Evolutionary conservation across 2,329 filamentous ascomycete genomes (phyloP), one percentile per base, ranked within the genome.

Genomic region (Proliferodiscus dingleyae): DNA sequence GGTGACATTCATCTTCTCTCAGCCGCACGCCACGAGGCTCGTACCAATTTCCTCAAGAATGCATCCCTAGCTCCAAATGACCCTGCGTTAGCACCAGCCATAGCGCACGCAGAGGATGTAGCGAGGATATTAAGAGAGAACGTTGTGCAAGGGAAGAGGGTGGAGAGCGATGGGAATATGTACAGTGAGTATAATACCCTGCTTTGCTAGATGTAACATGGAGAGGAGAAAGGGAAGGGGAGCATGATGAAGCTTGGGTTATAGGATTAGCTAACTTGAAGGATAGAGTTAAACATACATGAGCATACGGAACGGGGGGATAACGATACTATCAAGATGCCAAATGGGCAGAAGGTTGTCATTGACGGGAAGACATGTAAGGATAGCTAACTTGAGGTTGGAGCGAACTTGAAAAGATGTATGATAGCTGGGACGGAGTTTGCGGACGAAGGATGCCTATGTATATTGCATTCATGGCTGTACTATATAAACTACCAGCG

Each of bases 291-390:
- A 46, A 78, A 84, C 41, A 96, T 98, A 68, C 93, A 97, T 65
- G 78, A 95, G 50, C 72, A 95, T 54, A 98, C 85, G 23, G 91
- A 98, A 67, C 77, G 88, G 54, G 89, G 93, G 43, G 87, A 97
- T 68, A 98, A 98, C 63, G 89, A 96, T 58, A 87, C 84, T 26
- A 80, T 96, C 60, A 94, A 90, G 68, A 72, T 80, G 61, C 64
- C 64, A 21, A 61, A 63, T 51, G 62, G 61, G 34, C 49, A 62
- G 51, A 55, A 53, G 28, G 55, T 64, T 19, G 55, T 59, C 6
- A 61, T 64, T 52, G 62, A 64, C 56, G 60, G 61, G 38, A 62
- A 61, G 50, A 62, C 51, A 33, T 63, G 60, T 39, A 51, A 46
- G 9, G 54, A 57, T 34, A 21, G 26, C 24, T 53, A 36, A 46